Evolutionary conservation across 169 alveolate genomes (phyloP), one percentile per base, ranked within the genome.

Genomic region (Eimeria maxima): DNA sequence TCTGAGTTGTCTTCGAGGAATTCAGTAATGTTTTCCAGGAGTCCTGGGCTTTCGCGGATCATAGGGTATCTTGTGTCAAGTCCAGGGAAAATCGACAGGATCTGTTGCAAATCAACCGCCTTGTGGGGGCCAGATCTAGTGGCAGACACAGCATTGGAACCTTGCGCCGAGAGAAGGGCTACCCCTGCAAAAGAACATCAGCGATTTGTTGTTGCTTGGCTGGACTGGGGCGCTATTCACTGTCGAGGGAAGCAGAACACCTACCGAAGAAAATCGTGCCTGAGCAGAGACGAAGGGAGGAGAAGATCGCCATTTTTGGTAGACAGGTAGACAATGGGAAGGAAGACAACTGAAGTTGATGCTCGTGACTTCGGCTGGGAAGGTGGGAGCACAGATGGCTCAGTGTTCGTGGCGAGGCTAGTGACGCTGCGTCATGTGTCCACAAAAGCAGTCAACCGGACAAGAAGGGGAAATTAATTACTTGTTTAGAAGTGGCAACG

Each of bases 1-100:
- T 76, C 87, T 22, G 44, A 0, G 4, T 76, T 33, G 38, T 76
- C 87, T 10, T 76, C 63, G 87, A 76, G 57, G 24, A 76, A 76
- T 10, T 76, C 63, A 42, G 53, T 76, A 16, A 76, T 76, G 50
- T 33, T 29, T 14, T 76, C 87, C n/a, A 76, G 55, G 87, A 76
- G 87, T 57, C 63, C 63, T 10, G 87, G 87, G 87, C 87, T 76
- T 45, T 76, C 87, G 55, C 87, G 87, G 87, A 76, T 76, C 29
- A 76, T 63, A 11, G 87, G 87, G 29, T 42, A 76, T 38, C 87
- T 38, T 13, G 87, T 63, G 60, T 76, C 87, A 22, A 76, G 87
- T 7, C 87, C 87, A 42, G 87, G 87, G 87, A 76, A 76, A 76
- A 76, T 76, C 63, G 87, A 18, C 53, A 76, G 87, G 14, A 76